Evolutionary conservation across 148 eudicot species (phyloP), one percentile per base, ranked within the genome.

Genomic region (Camellia lanceoleosa): DNA sequence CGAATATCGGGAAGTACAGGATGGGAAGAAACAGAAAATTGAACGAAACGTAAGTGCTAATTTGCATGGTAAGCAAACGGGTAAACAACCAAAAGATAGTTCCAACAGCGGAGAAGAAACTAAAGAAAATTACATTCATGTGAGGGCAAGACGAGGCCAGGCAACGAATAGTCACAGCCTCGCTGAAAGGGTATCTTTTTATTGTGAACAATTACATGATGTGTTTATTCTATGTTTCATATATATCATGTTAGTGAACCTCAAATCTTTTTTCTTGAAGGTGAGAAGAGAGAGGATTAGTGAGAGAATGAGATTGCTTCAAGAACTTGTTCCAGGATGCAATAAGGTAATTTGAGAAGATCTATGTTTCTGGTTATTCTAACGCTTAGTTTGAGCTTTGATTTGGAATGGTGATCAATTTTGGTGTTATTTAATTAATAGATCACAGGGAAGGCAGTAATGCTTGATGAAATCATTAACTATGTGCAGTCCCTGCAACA

Each of bases 161-260:
- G 97, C 98, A 49, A 95, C 98, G 18, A 95, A 95, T 77, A 95
- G 98, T 83, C 98, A 93, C 84, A 96, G 98, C 87, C 94, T 96
- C 19, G 99, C 99, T 0, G 99, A 96, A 83, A 90, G 99, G 95
- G 99, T 95, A 90, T 64, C 3, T 19, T 63, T 30, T 8, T 65
- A 52, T 41, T 59, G 18, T 83, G 42, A 46, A 13, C 2, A 46
- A 5, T 10, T 47, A 2, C 5, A 0, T 5, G 52, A 49, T 49
- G 52, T 44, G 78, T 74, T 42, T 41, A 11, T 44, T 43, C 12
- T 43, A 2, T 49, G 12, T 9, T 14, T 56, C 38, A 15, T 7
- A 13, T 20, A 20, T 49, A 4, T n/a, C 19, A 70, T 46, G 23
- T 44, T 63, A 63, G 2, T 41, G 62, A 49, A 43, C 43, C 68